Base-by-base conservation (phyloP, 1,139 yeast species). In the Candida frijolesensis region DNA sequence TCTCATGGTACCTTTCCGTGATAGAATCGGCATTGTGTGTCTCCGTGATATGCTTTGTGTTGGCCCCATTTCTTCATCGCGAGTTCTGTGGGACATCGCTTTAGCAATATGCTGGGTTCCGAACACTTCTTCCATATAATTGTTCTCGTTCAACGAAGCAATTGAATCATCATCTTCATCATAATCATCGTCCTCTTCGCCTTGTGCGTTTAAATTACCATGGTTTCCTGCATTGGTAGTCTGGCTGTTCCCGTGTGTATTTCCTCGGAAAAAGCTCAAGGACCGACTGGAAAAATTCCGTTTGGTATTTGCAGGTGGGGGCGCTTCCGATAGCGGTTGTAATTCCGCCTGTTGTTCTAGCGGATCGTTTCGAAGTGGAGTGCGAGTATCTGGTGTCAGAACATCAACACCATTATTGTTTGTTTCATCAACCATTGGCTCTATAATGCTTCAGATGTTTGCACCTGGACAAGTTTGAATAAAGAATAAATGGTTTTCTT, bases 71-170 rank as follows among this genome's bases (percentile, higher is more conserved):
- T 52, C 59, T 41, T 57, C 61, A 27, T 47, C 51, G 8, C 37
- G 34, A 14, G 19, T 22, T 22, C 29, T 37, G 18, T 42, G 32
- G 2, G 50, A 42, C 27, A 48, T 43, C 1, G 53, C 52, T 22
- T 43, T 46, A 29, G 43, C 38, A 16, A 52, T 35, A 33, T 50
- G 55, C 3, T 44, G 41, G 8, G 54, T 55, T 11, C 63, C 64
- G 48, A 58, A 61, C 37, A 55, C 46, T 5, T 56, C 57, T 15
- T 32, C 43, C 30, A 47, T 43, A 29, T 43, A 47, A 8, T 37
- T 37, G 18, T 37, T 16, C 10, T 37, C 41, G 18, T 37, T 18
- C 27, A 37, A 18, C 4, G 41, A 37, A 8, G 27, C 27, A 37
- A 37, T 37, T 7, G 41, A 37, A 14, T 50, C 45, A 16, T 49